Base-by-base conservation (phyloP, 495 filamentous ascomycete species). In the Xylaria grammica region DNA sequence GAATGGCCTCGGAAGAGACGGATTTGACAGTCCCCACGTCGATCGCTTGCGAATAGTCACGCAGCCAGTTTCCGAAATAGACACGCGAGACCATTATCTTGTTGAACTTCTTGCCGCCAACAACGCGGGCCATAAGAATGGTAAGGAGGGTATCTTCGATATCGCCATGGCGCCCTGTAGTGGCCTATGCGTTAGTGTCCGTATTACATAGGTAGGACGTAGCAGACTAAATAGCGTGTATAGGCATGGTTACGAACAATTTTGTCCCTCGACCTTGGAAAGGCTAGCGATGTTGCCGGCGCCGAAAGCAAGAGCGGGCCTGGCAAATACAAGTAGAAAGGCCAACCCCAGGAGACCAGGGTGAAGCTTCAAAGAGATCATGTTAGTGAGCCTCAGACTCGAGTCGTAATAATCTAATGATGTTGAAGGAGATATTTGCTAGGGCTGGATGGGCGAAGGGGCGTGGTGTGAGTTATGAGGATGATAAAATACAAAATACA, bases 51-150 rank as follows among this genome's bases (percentile, higher is more conserved):
- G 87, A 88, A 73, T 93, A 94, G 74, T 93, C 90, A 67, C 93
- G 85, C 22, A 96, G 82, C 93, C 93, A 97, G 79, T 96, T 96
- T 29, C 93, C 93, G 78, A 97, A 97, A 73, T 86, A 88, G 64
- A 93, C 90, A 38, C 92, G 87, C 63, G 92, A 91, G 63, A 96
- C 90, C 76, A 90, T 91, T 68, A 96, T 84, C 78, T 93, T 94
- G 78, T 85, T 84, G 74, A 97, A 97, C 67, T 92, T 94, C 81
- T 91, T 90, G 67, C 90, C 90, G 63, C 91, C 90, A 42, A 89
- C 87, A 59, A 85, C 86, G 54, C 85, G 83, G n/a, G 92, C 88
- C 83, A 95, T 89, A 59, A 89, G 72, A 29, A 97, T 78, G 50
- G 80, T 85, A 61, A 96, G 85, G 20, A 97, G 84, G 32, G 89